Base-by-base conservation (phyloP, 2,329 filamentous ascomycete species). In the Dactylellina sp. region DNA sequence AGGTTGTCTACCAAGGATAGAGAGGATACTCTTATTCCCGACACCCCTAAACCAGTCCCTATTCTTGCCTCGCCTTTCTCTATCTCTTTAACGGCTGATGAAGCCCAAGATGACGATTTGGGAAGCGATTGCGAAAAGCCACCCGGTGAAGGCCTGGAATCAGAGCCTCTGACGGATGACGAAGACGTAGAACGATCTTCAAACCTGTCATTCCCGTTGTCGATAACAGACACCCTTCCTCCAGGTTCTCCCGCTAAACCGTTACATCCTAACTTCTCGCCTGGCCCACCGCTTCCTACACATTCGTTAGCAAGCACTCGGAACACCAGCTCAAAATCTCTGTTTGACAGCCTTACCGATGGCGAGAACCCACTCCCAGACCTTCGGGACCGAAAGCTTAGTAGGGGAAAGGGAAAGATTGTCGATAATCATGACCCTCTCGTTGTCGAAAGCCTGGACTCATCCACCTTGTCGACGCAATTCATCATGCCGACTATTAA, bases 401-500 rank as follows among this genome's bases (percentile, higher is more conserved):
- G 85, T 75, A 83, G 89, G 77, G 83, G 87, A 79, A 89, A 86
- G 80, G 53, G 22, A 60, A 68, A 47, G 84, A 83, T 37, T 79
- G 79, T 71, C 78, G 20, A 78, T 78, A 28, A 47, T 71, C 82
- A 62, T 7, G 61, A 66, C 14, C 53, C 70, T 14, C 49, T 62
- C 28, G 56, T 62, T 12, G 50, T 75, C n/a, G 71, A 82, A 52
- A 84, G 81, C 75, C 63, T 71, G 39, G 49, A 76, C 28, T 52
- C 46, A 61, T 77, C 76, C 24, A 77, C 77, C 59, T 68, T 75
- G 47, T 85, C 84, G 42, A 90, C 90, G 22, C 93, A 98, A 81
- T 86, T 99, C n/a, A 91, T 99, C 72, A 99, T 99, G 95, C 95
- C 95, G 3, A 97, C 93, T 79, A 89, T 99, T 78, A 89, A 88